Conservation (phyloP, 2,329 filamentous ascomycete genomes). For the Orbilia oligospora region DNA sequence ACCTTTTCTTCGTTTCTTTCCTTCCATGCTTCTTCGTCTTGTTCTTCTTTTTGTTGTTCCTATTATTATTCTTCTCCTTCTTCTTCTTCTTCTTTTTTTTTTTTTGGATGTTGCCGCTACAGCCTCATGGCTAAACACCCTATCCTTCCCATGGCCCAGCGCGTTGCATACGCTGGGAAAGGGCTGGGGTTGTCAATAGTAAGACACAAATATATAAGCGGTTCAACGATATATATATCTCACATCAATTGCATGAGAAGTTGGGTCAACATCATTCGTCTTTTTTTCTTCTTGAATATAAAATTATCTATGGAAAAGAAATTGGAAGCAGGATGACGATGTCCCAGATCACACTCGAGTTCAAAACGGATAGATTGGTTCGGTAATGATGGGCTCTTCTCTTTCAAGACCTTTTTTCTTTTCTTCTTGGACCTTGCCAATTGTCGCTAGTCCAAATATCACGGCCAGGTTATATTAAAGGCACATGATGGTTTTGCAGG, state of each 20-base stretch:
- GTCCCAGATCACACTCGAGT: background rate
- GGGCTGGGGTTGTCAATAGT: constrained; percentile 18
- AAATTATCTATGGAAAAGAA: constrained; percentile 6
- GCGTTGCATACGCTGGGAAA: constrained; percentile 34
- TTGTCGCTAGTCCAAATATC: constrained; percentile 44
- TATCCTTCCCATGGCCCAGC: constrained; percentile 43
- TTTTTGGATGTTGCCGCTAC: constrained; percentile 56
- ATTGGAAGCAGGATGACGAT: constrained; percentile 19
- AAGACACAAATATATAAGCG: constrained; percentile 19
- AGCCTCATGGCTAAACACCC: constrained; percentile 59
- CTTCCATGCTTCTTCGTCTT: constrained; percentile 1
- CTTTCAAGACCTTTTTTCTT: constrained; percentile 12
- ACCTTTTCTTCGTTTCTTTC: background rate
- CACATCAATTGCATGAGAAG: constrained; percentile 27
- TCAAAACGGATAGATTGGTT: constrained; percentile 33
- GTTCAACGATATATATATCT: constrained; percentile 23
- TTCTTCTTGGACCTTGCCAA: constrained; percentile 45
- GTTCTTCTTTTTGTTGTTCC: constrained; percentile 3
- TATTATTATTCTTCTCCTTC: background rate
- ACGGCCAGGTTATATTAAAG: constrained; percentile 60
- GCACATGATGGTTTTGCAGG: constrained; percentile 59
- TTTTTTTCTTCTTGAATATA: background rate
- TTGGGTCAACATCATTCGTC: constrained; percentile 14
- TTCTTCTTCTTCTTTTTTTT: constrained; percentile 1
- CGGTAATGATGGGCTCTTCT: constrained; percentile 16